Evolutionary conservation across 1,284 basidiomycete species (phyloP).

Genomic region (Albatrellus sp.): DNA sequence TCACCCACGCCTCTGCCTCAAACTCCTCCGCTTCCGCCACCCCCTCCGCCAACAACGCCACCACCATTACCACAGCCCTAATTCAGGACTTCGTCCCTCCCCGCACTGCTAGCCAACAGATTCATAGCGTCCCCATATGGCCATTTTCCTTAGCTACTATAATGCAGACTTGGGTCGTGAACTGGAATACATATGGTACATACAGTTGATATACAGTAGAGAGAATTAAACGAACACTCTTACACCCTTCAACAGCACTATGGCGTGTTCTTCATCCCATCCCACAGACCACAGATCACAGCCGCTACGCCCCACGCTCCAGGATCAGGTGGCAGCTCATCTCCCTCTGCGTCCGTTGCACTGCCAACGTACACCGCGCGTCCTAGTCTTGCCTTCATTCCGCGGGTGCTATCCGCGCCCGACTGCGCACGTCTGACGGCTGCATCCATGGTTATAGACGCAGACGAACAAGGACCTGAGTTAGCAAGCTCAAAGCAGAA

Average conservation of each 20-base stretch:
- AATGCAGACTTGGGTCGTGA: no score
- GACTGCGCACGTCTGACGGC: conserved; percentile 25
- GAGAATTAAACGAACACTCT: no score
- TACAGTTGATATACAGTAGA: no score
- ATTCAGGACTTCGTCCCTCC: no score
- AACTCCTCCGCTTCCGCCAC: conserved; percentile 10
- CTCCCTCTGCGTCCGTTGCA: conserved; percentile 3
- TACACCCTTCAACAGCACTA: not conserved
- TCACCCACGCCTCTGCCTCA: conserved; percentile 10
- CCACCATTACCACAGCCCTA: not conserved
- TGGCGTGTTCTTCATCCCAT: not conserved
- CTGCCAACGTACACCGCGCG: conserved; percentile 35
- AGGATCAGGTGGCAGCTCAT: conserved; percentile 31
- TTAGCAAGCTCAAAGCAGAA: conserved; percentile 26
- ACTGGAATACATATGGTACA: no score
- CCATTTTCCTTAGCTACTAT: no score
- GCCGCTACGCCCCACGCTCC: conserved; percentile 39
- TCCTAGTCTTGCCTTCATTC: conserved; percentile 34
- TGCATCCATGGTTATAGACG: conserved; percentile 13
- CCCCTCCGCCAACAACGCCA: conserved; percentile 1
- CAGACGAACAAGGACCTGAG: conserved; percentile 8
- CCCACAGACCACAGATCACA: conserved; percentile 22
- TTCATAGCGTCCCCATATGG: no score
- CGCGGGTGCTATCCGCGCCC: conserved; percentile 35
- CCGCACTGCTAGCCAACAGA: no score